Evolutionary conservation across 2,329 filamentous ascomycete genomes (phyloP).

Genomic region (Alternaria triticina): DNA sequence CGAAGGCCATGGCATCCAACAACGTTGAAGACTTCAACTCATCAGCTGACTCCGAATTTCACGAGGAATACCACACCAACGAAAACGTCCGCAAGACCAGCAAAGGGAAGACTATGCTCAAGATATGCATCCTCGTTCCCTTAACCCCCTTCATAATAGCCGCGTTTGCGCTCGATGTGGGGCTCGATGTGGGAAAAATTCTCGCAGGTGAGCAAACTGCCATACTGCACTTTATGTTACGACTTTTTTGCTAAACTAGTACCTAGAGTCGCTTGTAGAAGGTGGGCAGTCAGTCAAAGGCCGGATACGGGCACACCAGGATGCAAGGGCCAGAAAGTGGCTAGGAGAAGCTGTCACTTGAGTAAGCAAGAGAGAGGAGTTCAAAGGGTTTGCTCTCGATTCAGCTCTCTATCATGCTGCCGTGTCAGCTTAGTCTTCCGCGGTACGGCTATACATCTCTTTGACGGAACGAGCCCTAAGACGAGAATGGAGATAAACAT

Average conservation of each 20-base stretch:
- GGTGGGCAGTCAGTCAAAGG: not conserved
- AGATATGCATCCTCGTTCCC: not conserved
- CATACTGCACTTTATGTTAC: not conserved
- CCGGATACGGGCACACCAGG: not conserved
- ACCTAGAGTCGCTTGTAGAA: not conserved
- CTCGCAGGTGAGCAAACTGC: not conserved
- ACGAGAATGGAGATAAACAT: not conserved
- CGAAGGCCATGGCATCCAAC: not conserved
- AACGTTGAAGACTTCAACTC: not conserved
- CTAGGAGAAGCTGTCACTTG: not conserved
- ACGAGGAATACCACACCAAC: not conserved
- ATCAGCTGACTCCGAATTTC: not conserved
- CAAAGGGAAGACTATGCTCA: not conserved
- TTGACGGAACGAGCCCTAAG: not conserved
- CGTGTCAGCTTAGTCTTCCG: not conserved
- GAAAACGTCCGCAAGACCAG: not conserved
- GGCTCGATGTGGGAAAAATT: not conserved
- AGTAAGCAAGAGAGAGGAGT: not conserved
- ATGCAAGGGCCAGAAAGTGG: no score
- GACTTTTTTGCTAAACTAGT: not conserved
- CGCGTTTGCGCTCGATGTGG: no score
- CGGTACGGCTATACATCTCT: not conserved
- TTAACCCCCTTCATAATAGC: no score
- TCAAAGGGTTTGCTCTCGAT: not conserved
- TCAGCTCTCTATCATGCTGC: not conserved